These are phyloP conservation scores for Synchytrium microbalum DNA, from an alignment of 371 early-diverging fungal genomes.

Conservation along the genomic window DNA sequence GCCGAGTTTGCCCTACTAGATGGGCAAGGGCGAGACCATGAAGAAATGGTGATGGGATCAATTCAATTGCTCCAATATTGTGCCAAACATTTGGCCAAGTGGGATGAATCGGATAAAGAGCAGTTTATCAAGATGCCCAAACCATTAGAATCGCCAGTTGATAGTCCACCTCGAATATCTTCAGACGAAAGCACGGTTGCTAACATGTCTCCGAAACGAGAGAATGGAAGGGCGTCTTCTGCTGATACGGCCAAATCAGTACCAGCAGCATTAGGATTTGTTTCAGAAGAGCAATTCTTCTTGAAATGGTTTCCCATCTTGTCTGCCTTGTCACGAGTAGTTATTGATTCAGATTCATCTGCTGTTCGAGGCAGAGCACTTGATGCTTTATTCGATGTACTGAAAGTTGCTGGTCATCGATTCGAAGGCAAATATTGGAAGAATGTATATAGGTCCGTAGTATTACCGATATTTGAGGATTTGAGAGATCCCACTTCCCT, in stretches of 20 bases:
- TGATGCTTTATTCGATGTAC: conserved; percentile 39
- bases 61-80: conserved; percentile 53
- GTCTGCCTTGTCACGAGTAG: conserved; percentile 41
- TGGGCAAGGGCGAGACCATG: conserved; percentile 23
- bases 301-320: conserved; percentile 52
- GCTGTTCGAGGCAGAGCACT: conserved; percentile 29
- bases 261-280: conserved; percentile 14
- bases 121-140: background rate
- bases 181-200: background rate
- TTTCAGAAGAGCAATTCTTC: conserved; percentile 43
- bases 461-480: conserved; percentile 47
- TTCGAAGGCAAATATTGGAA: conserved; percentile 39
- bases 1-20: conserved; percentile 67
- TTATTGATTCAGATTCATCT: conserved; percentile 31
- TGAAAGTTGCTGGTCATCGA: conserved; percentile 26
- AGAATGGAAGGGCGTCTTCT: background rate
- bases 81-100: conserved; percentile 31
- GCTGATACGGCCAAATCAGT: background rate
- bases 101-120: conserved; percentile 23
- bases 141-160: background rate
- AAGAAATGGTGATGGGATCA: conserved; percentile 50
- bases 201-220: conserved; percentile 1
- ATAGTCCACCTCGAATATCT: background rate
- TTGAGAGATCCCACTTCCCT: conserved; percentile 15
- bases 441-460: conserved; percentile 32